Evolutionary conservation across 2,329 filamentous ascomycete species (phyloP).

Genomic region (Fusarium sp.): DNA sequence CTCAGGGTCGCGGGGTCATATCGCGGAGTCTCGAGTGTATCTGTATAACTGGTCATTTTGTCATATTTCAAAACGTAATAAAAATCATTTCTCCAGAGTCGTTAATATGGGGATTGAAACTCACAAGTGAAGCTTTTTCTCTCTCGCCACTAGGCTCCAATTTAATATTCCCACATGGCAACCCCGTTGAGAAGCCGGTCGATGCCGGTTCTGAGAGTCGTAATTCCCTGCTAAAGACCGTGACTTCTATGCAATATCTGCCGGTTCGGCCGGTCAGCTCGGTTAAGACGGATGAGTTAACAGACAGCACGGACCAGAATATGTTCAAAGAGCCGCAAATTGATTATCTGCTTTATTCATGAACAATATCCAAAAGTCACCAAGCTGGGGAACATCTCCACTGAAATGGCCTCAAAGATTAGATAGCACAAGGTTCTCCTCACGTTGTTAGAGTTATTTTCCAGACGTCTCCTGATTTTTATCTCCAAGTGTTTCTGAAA

Average conservation of each 20-base stretch:
- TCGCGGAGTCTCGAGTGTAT: slow-evolving; percentile 19
- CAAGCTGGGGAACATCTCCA: slow-evolving; percentile 4
- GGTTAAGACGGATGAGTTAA: slow-evolving; percentile 42
- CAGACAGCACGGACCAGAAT: slow-evolving; percentile 32
- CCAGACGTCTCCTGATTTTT: slow-evolving; percentile 4
- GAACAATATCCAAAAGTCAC: slow-evolving; percentile 32
- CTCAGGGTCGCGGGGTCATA: slow-evolving; percentile 28
- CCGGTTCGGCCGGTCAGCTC: slow-evolving; percentile 32
- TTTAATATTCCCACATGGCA: slow-evolving; percentile 27
- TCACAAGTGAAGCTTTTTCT: slow-evolving; percentile 14
- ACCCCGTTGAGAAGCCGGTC: slow-evolving; percentile 30
- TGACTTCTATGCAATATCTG: neutral
- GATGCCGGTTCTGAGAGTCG: slow-evolving; percentile 27
- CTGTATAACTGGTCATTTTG: slow-evolving; percentile 4
- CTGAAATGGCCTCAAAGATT: neutral
- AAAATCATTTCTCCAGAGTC: slow-evolving; percentile 25
- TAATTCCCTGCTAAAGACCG: slow-evolving; percentile 2
- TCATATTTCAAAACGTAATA: slow-evolving; percentile 36
- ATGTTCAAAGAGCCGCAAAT: slow-evolving; percentile 23
- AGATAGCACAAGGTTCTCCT: neutral
- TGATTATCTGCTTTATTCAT: slow-evolving; percentile 22
- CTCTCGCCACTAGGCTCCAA: slow-evolving; percentile 28
- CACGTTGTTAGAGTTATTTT: slow-evolving; percentile 2
- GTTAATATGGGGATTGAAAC: slow-evolving; percentile 16
- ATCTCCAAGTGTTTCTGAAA: neutral